Conservation (phyloP, 768 basidiomycete species). For the Tubosaeta brunneosetosa region DNA sequence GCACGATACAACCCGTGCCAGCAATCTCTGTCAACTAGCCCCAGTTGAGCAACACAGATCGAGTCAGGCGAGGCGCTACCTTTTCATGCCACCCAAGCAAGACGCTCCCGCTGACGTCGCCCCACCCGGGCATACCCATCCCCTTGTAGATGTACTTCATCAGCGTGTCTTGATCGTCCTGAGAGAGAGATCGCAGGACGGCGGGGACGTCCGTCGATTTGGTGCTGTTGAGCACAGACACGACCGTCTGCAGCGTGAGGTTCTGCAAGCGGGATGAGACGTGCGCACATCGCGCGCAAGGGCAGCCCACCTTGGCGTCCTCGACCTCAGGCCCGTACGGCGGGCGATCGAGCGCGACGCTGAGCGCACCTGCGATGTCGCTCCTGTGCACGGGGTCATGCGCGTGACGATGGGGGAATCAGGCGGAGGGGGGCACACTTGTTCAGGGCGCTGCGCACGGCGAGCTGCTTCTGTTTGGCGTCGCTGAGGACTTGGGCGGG, state of each 20-base stretch:
- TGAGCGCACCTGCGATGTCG: slow-evolving; percentile 71
- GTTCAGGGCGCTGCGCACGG: slow-evolving; percentile 69
- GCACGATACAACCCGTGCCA: slow-evolving; percentile 92
- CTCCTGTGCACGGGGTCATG: slow-evolving; percentile 43
- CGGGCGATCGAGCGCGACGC: slow-evolving; percentile 64
- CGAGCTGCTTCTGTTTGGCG: slow-evolving; percentile 65
- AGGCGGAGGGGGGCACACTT: slow-evolving; percentile 47
- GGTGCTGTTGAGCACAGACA: slow-evolving; percentile 91
- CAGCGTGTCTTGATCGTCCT: slow-evolving; percentile 79
- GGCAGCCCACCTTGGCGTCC: slow-evolving; percentile 72
- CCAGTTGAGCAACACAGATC: background rate
- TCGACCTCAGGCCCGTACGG: slow-evolving; percentile 88
- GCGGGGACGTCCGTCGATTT: slow-evolving; percentile 81
- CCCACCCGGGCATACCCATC: slow-evolving; percentile 65
- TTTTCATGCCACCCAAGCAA: slow-evolving; percentile 91
- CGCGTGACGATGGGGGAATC: too few relatives aligned
- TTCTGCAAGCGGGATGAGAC: slow-evolving; percentile 53
- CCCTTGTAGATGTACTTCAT: slow-evolving; percentile 99
- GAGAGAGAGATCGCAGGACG: slow-evolving; percentile 67
- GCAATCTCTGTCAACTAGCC: slow-evolving; percentile 85
- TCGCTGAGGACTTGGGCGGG: slow-evolving; percentile 71
- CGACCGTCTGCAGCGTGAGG: slow-evolving; percentile 71
- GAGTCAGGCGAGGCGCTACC: slow-evolving; percentile 43
- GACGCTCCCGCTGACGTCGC: slow-evolving; percentile 62
- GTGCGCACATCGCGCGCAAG: slow-evolving; percentile 5